A percentile compares a stretch with the other conserved stretches of the same genome.
These are phyloP conservation scores for Podospora appendiculata DNA, from an alignment of 495 filamentous ascomycete genomes.

Conservation along the genomic window DNA sequence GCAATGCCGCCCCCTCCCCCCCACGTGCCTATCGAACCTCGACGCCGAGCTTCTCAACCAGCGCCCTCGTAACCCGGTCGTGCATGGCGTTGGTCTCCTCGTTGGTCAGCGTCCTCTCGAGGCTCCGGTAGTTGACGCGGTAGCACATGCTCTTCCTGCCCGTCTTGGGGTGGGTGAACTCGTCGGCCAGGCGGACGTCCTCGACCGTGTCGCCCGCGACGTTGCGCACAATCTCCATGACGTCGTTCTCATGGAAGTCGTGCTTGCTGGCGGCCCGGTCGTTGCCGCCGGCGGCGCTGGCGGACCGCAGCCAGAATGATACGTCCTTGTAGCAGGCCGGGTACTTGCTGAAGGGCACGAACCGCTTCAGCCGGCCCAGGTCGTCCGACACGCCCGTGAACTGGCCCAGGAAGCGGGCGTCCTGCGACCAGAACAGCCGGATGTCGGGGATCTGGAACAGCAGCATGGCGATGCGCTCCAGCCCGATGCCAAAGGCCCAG, in stretches of 20 bases:
- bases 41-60: slow-evolving; percentile 66
- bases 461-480: slow-evolving; percentile 94
- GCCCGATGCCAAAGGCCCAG: slow-evolving; percentile 92
- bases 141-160: slow-evolving; percentile 80
- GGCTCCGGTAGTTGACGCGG: slow-evolving; percentile 80
- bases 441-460: slow-evolving; percentile 95
- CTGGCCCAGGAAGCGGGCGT: slow-evolving; percentile 73
- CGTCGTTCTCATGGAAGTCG: slow-evolving; percentile 85
- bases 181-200: slow-evolving; percentile 71
- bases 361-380: slow-evolving; percentile 49
- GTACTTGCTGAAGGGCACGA: slow-evolving; percentile 81
- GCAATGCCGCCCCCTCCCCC: too few species aligned
- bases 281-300: slow-evolving; percentile 45
- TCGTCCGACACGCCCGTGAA: slow-evolving; percentile 54
- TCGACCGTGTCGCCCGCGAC: slow-evolving; percentile 78
- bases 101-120: slow-evolving; percentile 83
- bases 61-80: slow-evolving; percentile 47
- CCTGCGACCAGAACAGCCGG: slow-evolving; percentile 90
- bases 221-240: slow-evolving; percentile 87
- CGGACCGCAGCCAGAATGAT: slow-evolving; percentile 76
- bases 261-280: slow-evolving; percentile 24
- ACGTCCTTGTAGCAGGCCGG: slow-evolving; percentile 86
- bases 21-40: slow-evolving; percentile 57
- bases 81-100: slow-evolving; percentile 71
- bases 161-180: slow-evolving; percentile 86